phyloP scores from a whole-genome alignment of 2,329 filamentous ascomycete species.

The Colletotrichum sp. region DNA sequence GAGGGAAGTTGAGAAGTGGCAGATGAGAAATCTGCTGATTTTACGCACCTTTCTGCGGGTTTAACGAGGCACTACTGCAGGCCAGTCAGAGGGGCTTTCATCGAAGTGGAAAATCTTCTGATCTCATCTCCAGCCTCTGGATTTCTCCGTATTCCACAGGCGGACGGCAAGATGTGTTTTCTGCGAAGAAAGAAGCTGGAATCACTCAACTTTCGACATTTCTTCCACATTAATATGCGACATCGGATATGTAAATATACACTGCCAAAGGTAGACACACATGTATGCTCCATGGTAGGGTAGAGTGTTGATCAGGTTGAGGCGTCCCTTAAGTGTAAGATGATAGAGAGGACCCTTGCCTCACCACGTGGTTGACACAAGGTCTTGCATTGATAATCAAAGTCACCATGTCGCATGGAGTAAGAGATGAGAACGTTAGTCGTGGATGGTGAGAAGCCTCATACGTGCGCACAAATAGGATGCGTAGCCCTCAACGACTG shows the following conservation, averaged over 20 bases:
- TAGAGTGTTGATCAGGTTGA: too few species aligned
- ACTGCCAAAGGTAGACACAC: too few species aligned
- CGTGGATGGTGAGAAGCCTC: neutral
- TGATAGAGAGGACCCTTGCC: neutral
- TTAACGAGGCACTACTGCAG: neutral
- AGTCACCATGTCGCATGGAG: neutral
- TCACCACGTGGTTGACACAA: neutral
- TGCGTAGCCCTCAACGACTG: neutral
- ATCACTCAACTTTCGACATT: too few species aligned
- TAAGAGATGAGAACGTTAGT: neutral
- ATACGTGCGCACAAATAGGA: neutral
- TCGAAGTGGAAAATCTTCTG: neutral
- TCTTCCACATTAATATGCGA: too few species aligned
- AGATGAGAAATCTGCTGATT: neutral
- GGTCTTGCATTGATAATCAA: neutral
- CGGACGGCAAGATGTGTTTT: too few species aligned
- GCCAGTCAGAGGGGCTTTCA: neutral
- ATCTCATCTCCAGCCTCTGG: neutral
- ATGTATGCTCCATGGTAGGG: too few species aligned
- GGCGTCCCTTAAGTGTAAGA: neutral
- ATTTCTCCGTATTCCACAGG: neutral
- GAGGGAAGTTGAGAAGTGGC: neutral
- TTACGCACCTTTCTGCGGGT: neutral
- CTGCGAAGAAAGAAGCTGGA: too few species aligned
- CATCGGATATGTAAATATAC: too few species aligned